Conservation (phyloP, 2,329 filamentous ascomycete species). For the Pyrenophora seminiperda region DNA sequence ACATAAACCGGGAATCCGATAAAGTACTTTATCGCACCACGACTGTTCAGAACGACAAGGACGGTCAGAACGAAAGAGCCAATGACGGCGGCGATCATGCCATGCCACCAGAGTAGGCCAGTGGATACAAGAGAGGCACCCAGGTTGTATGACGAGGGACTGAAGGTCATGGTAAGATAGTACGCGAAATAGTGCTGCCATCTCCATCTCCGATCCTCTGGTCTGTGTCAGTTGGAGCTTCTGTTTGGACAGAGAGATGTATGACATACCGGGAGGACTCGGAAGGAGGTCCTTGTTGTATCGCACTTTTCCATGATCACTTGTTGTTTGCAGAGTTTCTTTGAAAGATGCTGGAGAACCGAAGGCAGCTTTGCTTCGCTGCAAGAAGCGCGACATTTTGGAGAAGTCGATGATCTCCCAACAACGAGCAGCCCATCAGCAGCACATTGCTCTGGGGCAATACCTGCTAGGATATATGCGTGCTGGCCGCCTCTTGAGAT, state of each 20-base stretch:
- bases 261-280: slow-evolving; percentile 18
- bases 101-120: slow-evolving; percentile 28
- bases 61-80: slow-evolving; percentile 24
- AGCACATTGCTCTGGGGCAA: not conserved
- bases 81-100: slow-evolving; percentile 25
- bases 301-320: slow-evolving; percentile 14
- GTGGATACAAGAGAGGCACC: slow-evolving; percentile 27
- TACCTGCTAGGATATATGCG: slow-evolving; percentile 1
- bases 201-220: slow-evolving; percentile 25
- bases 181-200: slow-evolving; percentile 32
- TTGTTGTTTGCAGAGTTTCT: slow-evolving; percentile 9
- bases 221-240: not conserved
- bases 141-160: slow-evolving; percentile 26
- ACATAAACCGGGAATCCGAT: slow-evolving; percentile 27
- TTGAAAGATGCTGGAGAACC: slow-evolving; percentile 39
- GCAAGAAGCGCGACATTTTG: slow-evolving; percentile 22
- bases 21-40: slow-evolving; percentile 28
- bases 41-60: slow-evolving; percentile 25
- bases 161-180: slow-evolving; percentile 27
- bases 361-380: slow-evolving; percentile 18
- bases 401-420: slow-evolving; percentile 26
- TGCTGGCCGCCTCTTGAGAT: not conserved
- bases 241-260: not conserved
- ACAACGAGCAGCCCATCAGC: not conserved
- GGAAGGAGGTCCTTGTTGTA: slow-evolving; percentile 28